Base-by-base conservation (phyloP, 768 basidiomycete genomes). In the Termitomyces sp. region DNA sequence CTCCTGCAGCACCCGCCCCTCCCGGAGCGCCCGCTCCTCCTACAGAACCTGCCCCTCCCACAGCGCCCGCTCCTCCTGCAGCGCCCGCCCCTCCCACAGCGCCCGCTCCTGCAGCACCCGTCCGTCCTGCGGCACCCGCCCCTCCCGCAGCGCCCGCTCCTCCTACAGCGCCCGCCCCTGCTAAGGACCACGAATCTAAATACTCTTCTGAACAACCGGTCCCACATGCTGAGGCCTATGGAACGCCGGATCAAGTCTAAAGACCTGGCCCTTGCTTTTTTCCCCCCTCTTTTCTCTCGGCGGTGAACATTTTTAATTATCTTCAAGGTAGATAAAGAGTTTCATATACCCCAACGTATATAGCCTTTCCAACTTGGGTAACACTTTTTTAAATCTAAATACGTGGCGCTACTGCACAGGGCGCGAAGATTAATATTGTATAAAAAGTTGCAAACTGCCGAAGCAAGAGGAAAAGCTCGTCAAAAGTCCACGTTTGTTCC, bases 11-110 rank as follows among this genome's bases (percentile, higher is more conserved):
- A n/a, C n/a, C n/a, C n/a, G n/a, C n/a, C n/a, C n/a, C 12, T 4
- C 33, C 53, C 28, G 50, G 38, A 24, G 56, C 42, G 12, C 50
- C 63, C n/a, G 49, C 63, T 32, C 42, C 63, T 45, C 55, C 59
- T 9, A 22, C 33, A 53, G 33, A 16, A 0, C 53, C 53, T 16
- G 22, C 28, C 28, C 28, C 13, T 5, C 33, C 54, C 32, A 44
- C 24, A 24, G 56, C 42, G 13, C 50, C 63, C n/a, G 49, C 63
- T 32, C 42, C 63, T 45, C 55, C 59, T 49, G 48, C 24, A 49
- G 28, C n/a, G 6, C 49, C 53, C 1, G 20, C 39, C 15, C 54
- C 45, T 18, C 45, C 45, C 6, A 6, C 35, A 13, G 4, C 4
- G 13, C 40, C 40, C 8, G 36, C n/a, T n/a, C n/a, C n/a, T n/a